Evolutionary conservation across 1,284 basidiomycete species (phyloP), one percentile per base, ranked within the genome.

Genomic region (Cryptococcus sp.): DNA sequence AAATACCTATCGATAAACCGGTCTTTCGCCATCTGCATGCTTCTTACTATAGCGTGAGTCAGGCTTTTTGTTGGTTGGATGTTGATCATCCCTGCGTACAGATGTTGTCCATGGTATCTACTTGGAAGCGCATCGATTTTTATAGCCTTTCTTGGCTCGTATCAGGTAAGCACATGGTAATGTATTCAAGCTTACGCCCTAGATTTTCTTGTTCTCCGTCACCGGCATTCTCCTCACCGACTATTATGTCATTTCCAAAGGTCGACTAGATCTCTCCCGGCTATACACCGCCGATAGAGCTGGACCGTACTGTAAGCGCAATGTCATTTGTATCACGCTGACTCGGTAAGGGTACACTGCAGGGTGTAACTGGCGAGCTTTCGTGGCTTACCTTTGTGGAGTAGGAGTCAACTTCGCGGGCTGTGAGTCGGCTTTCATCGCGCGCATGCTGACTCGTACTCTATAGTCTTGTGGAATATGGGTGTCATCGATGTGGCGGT

Each of bases 1-100:
- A 85, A 86, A 37, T 91, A 86, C 78, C 85, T 92, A 67, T 89
- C 87, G 74, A 91, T 93, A 64, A 85, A 88, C 22, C 83, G 89
- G 8, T 89, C 90, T 17, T 87, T 87, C 16, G 89, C 87, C 72
- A 79, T 92, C 48, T 87, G 86, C 22, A 54, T 55, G 61, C 45
- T 65, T 46, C 40, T 64, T 44, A 62, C 63, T 23, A 34, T 67
- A 13, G 63, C 52, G 59, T 57, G 46, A 53, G 52, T 47, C n/a
- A 17, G 29, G 11, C 63, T 23, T 58, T 63, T 29, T 63, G 61
- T 55, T 58, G 19, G 17, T 26, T 34, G 70, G 22, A 26, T 37
- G 47, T 10, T 40, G 26, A 22, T 7, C 29, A 34, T 10, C 8
- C 8, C 50, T 50, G 17, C 45, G 2, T 34, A 15, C 41, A 58